Base-by-base conservation (phyloP, 352 stramenopile species). In the Phytophthora tentaculata region DNA sequence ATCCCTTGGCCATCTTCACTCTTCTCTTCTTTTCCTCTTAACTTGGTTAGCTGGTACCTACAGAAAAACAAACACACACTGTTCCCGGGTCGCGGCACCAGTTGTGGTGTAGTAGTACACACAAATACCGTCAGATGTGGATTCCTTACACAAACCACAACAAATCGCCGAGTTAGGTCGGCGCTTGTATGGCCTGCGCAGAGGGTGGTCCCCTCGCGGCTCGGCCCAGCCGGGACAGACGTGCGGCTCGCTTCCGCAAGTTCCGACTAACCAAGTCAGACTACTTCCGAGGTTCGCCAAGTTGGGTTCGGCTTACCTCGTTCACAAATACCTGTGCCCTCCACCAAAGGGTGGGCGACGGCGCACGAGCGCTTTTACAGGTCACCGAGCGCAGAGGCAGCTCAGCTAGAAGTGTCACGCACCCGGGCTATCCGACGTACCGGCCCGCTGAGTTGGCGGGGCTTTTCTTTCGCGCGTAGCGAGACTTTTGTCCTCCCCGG, bases 311-410 rank as follows among this genome's bases (percentile, higher is more conserved):
- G 9, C 32, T 39, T 5, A 32, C 7, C 32, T 13, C 3, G 32
- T 39, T 9, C 32, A 39, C 32, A 39, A 39, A n/a, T n/a, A 5
- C 32, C 6, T 39, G 32, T 39, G 32, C 32, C 32, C 32, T 39
- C 32, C 32, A 29, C 44, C 20, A 32, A 51, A 51, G 7, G 1
- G 13, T 16, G 19, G 44, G 17, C 44, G 20, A 29, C 44, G 44
- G 44, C 19, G 44, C 44, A 20, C 6, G 22, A 51, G 44, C 19
- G 44, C 20, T 51, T 51, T 51, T 29, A 51, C 44, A 24, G 47
- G 47, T 45, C 39, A n/a, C n/a, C n/a, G n/a, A n/a, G n/a, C n/a
- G n/a, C n/a, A n/a, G n/a, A 20, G 39, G 39, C 39, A 20, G 39
- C 39, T 45, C 39, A 19, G 39, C 39, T 45, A 45, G 39, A 45